A percentile compares a stretch with the other conserved stretches of the same genome.
Evolutionary conservation across 495 filamentous ascomycete species (phyloP).

Genomic region (Haplographium delicatum): DNA sequence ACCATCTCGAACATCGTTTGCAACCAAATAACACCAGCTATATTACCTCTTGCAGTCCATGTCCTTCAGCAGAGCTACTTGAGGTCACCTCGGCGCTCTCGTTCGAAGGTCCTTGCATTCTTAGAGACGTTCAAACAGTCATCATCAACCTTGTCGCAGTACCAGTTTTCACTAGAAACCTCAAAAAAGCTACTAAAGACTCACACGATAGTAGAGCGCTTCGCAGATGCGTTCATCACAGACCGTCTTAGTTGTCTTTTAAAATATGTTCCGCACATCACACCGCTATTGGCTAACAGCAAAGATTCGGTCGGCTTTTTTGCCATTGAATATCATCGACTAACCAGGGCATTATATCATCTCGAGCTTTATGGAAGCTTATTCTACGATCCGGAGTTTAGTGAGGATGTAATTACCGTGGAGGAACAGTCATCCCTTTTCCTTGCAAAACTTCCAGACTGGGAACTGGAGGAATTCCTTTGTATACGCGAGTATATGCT

Average conservation of each 20-base stretch:
- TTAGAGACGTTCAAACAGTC: neutral
- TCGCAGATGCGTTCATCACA: neutral
- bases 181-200: neutral
- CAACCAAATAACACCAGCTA: constrained; percentile 1
- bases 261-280: neutral
- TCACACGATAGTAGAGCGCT: neutral
- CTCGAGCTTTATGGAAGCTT: constrained; percentile 1
- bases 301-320: neutral
- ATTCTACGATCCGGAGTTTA: neutral
- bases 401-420: neutral
- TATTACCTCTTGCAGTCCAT: neutral
- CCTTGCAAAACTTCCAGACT: neutral
- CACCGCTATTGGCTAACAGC: neutral
- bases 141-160: neutral
- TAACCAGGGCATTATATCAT: neutral
- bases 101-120: constrained; percentile 1
- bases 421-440: neutral
- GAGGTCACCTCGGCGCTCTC: neutral
- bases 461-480: constrained; percentile 1
- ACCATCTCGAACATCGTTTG: neutral
- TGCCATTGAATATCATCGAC: neutral
- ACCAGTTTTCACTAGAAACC: neutral
- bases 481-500: neutral
- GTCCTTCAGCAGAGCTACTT: neutral
- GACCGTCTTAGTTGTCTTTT: neutral